Conservation (phyloP, 768 basidiomycete species). For the Mycena galericulata region DNA sequence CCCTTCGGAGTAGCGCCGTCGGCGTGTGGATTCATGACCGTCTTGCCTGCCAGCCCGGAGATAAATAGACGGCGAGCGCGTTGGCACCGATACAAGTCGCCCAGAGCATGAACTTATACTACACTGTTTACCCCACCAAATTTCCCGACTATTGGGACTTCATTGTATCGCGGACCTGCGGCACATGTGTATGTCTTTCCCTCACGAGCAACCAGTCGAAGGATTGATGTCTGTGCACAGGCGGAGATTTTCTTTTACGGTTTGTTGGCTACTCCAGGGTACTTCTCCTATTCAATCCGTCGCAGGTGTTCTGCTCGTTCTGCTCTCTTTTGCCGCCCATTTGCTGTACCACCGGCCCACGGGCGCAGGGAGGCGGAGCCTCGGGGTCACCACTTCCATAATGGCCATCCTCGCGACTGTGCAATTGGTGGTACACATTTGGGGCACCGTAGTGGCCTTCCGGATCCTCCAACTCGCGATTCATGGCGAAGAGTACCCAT, state of each 20-base stretch:
- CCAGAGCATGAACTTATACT: neutral
- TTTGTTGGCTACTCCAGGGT: neutral
- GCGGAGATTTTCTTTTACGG: conserved; percentile 9
- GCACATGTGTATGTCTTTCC: neutral
- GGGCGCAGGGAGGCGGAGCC: neutral
- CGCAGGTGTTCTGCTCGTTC: conserved; percentile 1
- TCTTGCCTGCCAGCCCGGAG: no score
- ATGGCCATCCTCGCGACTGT: conserved; percentile 13
- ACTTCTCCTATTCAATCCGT: neutral
- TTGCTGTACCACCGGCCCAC: neutral
- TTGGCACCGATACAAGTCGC: no score
- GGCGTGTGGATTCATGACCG: no score
- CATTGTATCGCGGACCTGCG: neutral
- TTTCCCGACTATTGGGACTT: neutral
- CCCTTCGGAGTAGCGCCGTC: no score
- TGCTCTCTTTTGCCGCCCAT: neutral
- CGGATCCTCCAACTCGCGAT: neutral
- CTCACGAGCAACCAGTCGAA: neutral
- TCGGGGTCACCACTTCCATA: neutral
- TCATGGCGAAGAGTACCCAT: neutral
- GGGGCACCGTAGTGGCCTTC: neutral
- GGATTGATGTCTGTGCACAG: neutral
- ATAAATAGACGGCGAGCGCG: no score
- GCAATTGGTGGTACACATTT: neutral
- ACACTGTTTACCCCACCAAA: neutral